Evolutionary conservation across 495 filamentous ascomycete species (phyloP).

Genomic region (Bacidia rubella): DNA sequence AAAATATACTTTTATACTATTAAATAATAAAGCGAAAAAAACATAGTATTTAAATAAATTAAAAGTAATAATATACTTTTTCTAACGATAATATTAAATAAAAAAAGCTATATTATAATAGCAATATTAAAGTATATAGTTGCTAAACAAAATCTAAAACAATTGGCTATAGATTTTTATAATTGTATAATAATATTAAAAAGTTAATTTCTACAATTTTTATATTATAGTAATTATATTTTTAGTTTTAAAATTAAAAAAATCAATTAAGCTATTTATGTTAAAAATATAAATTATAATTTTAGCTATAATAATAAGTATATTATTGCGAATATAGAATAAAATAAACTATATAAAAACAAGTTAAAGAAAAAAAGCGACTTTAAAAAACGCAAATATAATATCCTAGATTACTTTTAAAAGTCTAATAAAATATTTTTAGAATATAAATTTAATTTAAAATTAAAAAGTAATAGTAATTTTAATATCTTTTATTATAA

Average conservation of each 20-base stretch:
- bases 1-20: neutral
- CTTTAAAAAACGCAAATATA: neutral
- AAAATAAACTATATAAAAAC: slow-evolving; percentile 2
- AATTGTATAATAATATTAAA: neutral
- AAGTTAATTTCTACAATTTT: neutral
- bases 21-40: neutral
- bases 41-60: neutral
- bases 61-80: neutral
- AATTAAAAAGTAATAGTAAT: slow-evolving; percentile 1
- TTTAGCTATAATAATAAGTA: too few relatives aligned
- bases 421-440: neutral
- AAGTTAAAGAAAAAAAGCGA: neutral
- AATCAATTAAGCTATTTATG: neutral
- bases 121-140: too few relatives aligned
- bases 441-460: neutral
- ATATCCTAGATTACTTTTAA: neutral
- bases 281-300: neutral
- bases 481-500: neutral
- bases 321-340: neutral
- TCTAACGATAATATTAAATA: neutral
- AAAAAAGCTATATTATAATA: neutral
- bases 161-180: too few relatives aligned
- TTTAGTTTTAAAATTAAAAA: neutral
- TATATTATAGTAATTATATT: too few relatives aligned
- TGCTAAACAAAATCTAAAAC: too few relatives aligned